Conservation (phyloP, 2,329 filamentous ascomycete genomes). For the Fusarium annulatum region DNA sequence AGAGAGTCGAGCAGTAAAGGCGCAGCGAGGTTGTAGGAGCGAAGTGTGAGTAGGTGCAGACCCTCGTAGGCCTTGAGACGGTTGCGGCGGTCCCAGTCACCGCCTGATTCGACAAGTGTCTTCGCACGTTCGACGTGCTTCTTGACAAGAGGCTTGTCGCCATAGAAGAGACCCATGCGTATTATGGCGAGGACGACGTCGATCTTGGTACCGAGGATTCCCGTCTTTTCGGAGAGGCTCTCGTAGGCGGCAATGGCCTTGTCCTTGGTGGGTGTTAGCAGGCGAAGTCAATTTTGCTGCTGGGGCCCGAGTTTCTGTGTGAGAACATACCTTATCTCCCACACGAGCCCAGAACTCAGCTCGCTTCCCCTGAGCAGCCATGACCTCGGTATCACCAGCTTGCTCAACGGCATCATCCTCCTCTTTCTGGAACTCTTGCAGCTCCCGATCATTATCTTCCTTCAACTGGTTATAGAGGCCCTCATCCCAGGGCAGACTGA, state of each 20-base stretch:
- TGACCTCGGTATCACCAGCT: slow-evolving; percentile 94
- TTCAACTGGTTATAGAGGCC: slow-evolving; percentile 81
- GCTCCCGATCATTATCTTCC: slow-evolving; percentile 81
- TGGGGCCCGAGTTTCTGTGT: background rate
- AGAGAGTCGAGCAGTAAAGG: slow-evolving; percentile 95
- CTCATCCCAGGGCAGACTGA: slow-evolving; percentile 91
- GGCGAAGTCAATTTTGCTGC: background rate
- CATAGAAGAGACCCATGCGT: slow-evolving; percentile 94
- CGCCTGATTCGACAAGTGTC: slow-evolving; percentile 90
- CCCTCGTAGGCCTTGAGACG: slow-evolving; percentile 98
- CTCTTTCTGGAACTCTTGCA: slow-evolving; percentile 82
- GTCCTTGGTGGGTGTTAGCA: slow-evolving; percentile 68
- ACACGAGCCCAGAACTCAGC: slow-evolving; percentile 97
- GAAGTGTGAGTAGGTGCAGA: slow-evolving; percentile 89
- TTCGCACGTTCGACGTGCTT: slow-evolving; percentile 93
- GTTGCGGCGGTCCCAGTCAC: slow-evolving; percentile 98
- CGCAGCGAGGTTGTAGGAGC: slow-evolving; percentile 89
- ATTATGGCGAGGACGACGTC: slow-evolving; percentile 97
- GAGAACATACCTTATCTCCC: slow-evolving; percentile 84
- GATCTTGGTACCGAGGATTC: slow-evolving; percentile 95
- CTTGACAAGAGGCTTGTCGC: slow-evolving; percentile 91
- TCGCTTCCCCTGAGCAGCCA: slow-evolving; percentile 91
- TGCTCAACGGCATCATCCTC: slow-evolving; percentile 95
- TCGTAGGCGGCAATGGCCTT: slow-evolving; percentile 94
- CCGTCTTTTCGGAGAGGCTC: slow-evolving; percentile 95